phyloP scores from a whole-genome alignment of 2,329 filamentous ascomycete species.

The Fusarium tjaetaba region DNA sequence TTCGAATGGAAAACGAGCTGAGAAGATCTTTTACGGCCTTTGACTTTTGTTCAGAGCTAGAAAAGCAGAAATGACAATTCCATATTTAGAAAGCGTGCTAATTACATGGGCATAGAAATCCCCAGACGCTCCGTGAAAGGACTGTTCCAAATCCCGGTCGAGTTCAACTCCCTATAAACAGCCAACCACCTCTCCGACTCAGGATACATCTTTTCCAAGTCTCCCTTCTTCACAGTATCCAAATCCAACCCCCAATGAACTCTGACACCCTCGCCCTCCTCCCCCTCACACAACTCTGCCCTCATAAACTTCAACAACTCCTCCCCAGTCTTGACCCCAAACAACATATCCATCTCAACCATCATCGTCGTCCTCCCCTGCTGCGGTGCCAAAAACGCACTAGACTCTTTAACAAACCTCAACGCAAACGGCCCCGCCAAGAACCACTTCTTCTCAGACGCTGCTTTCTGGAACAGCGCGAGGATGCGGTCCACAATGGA shows the following conservation, averaged over 20 bases:
- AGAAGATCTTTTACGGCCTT: fast-evolving
- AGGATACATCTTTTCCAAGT: background rate
- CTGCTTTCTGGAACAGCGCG: background rate
- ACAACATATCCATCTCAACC: conserved; percentile 5
- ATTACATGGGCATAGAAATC: background rate
- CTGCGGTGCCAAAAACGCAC: background rate
- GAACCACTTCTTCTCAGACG: background rate
- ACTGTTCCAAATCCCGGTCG: background rate
- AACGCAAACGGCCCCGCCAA: background rate
- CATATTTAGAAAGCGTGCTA: fast-evolving
- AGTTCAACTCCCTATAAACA: background rate
- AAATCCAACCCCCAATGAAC: background rate
- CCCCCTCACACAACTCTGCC: background rate
- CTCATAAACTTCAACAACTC: background rate
- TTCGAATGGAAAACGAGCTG: fast-evolving
- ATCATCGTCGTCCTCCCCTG: conserved; percentile 6
- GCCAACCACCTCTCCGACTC: background rate
- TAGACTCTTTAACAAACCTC: background rate
- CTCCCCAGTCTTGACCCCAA: background rate
- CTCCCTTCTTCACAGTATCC: background rate
- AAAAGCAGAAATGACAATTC: fast-evolving
- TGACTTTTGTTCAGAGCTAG: fast-evolving
- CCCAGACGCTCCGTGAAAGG: background rate
- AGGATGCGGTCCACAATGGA: background rate
- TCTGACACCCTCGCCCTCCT: background rate